phyloP scores from a whole-genome alignment of 257 asterid species.

The Parsonsia alboflavescens region DNA sequence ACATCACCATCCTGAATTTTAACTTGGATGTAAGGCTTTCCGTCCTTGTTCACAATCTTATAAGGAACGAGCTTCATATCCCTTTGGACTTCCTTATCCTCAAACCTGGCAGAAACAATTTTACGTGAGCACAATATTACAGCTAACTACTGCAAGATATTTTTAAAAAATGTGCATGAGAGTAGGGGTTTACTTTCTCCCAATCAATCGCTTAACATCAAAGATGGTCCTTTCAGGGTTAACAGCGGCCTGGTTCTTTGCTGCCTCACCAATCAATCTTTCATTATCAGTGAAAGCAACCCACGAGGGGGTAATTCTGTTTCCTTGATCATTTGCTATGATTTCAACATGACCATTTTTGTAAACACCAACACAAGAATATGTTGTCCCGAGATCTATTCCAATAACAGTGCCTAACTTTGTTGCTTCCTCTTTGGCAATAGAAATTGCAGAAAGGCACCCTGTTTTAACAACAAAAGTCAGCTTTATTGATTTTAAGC shows the following conservation, averaged over 20 bases:
- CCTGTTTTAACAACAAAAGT: constrained; percentile 31
- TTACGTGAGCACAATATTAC: constrained; percentile 1
- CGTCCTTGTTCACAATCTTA: constrained; percentile 73
- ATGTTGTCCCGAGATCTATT: constrained; percentile 71
- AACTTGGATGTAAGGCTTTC: constrained; percentile 70
- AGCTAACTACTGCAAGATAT: neutral
- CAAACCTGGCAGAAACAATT: constrained; percentile 37
- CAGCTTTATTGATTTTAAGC: neutral
- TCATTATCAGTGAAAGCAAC: constrained; percentile 64
- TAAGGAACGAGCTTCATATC: constrained; percentile 75
- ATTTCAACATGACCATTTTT: constrained; percentile 68
- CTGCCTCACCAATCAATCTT: constrained; percentile 80
- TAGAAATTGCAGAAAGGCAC: constrained; percentile 37
- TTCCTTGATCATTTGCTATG: constrained; percentile 76
- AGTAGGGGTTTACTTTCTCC: constrained; percentile 51
- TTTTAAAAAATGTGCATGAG: neutral
- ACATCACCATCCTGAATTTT: constrained; percentile 62
- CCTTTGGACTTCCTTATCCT: constrained; percentile 68
- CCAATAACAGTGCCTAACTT: constrained; percentile 71
- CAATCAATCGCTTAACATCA: constrained; percentile 73
- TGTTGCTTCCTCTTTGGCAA: constrained; percentile 54
- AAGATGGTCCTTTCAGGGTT: constrained; percentile 74
- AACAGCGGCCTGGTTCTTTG: constrained; percentile 65
- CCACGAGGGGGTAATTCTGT: constrained; percentile 81
- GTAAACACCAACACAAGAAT: constrained; percentile 81